Evolutionary conservation across 2,329 filamentous ascomycete species (phyloP), one percentile per base, ranked within the genome.

Genomic region (Fusarium setosum): DNA sequence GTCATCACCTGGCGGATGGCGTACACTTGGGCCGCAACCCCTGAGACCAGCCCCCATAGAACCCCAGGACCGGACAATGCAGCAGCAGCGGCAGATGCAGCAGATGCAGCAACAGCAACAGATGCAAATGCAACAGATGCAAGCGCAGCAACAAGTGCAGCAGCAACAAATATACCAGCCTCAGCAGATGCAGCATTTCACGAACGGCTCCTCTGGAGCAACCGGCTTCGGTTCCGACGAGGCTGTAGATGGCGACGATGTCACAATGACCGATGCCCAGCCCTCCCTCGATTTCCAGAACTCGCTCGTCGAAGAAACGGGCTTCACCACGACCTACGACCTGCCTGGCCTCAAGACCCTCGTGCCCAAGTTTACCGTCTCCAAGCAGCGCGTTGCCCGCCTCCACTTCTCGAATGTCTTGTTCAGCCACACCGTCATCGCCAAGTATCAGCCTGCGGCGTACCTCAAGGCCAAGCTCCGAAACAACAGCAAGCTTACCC

Each of bases 261-360:
- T 78, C 2, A 80, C 81, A 59, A 72, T 74, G n/a, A 38, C 58
- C 4, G 79, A 83, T 69, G 35, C 37, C 8, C 63, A 66, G 21
- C 63, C 69, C 3, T 61, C 70, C 2, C 68, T 77, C 12, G 75
- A 76, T 42, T 77, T 77, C 61, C 68, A 77, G 63, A 84, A 88
- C 58, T 85, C 85, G 0, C 74, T 80, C 6, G 82, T 87, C 62
- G 86, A 88, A 60, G 87, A 90, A 66, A 83, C 82, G 0, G 88
- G 87, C 6, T 77, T 90, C 52, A 88, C 86, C 0, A 84, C 85
- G 0, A 87, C 83, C 3, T 90, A 90, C 72, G 87, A 89, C 56
- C 79, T 90, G 0, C 86, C 86, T 0, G 85, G 84, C 0, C 70
- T 80, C 29, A 88, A 88, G 74, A 88, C 86, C 0, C 78, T 90